phyloP scores from a whole-genome alignment of 495 filamentous ascomycete genomes.

The Parathielavia appendiculata region DNA sequence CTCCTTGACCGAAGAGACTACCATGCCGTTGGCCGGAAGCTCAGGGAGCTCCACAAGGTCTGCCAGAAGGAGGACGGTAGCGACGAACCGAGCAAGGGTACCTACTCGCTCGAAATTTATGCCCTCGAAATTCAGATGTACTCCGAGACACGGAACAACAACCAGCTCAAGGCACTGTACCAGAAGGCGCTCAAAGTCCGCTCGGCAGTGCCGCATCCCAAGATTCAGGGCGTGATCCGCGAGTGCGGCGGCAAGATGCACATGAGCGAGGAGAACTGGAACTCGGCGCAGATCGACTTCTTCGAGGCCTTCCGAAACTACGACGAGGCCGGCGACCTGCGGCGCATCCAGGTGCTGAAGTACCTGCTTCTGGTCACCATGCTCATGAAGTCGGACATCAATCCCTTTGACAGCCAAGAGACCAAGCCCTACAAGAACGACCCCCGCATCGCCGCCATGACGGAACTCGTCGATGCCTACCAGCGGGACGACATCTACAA shows the following conservation, averaged over 20 bases:
- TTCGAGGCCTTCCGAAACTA: constrained; percentile 99
- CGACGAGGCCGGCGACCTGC: constrained; percentile 92
- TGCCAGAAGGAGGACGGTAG: constrained; percentile 85
- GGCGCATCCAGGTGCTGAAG: constrained; percentile 95
- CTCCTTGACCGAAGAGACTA: constrained; percentile 92
- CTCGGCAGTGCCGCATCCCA: constrained; percentile 94
- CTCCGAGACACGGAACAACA: constrained; percentile 93
- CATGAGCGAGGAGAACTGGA: constrained; percentile 99
- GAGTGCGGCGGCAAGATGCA: constrained; percentile 99
- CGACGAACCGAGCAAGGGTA: constrained; percentile 94
- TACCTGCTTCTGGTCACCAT: constrained; percentile 95
- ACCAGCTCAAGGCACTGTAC: constrained; percentile 89
- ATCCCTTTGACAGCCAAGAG: constrained; percentile 97
- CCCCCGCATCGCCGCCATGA: constrained; percentile 93
- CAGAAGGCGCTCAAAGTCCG: constrained; percentile 82
- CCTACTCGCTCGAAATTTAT: constrained; percentile 92
- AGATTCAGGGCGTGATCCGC: constrained; percentile 98
- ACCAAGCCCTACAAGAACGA: constrained; percentile 99
- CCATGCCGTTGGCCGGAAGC: constrained; percentile 68
- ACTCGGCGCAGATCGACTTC: constrained; percentile 93
- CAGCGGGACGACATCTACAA: constrained; percentile 90
- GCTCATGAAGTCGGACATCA: constrained; percentile 99
- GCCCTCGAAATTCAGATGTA: constrained; percentile 99
- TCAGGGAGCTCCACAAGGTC: constrained; percentile 81
- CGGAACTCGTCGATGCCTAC: constrained; percentile 91